A percentile compares a stretch with the other conserved stretches of the same genome.
Conservation (phyloP, 257 asterid genomes). For the Solanum arcanum region DNA sequence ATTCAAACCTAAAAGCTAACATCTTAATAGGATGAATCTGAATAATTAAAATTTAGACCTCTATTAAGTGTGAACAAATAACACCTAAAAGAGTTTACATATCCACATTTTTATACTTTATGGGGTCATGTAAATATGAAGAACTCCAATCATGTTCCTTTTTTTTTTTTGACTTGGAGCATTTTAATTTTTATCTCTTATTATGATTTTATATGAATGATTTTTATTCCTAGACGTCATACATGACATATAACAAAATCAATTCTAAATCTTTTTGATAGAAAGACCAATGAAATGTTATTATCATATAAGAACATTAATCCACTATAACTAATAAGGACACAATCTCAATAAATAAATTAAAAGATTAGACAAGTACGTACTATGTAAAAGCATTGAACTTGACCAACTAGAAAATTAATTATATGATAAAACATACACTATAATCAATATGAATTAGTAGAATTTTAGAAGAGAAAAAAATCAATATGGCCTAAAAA, state of each 20-base stretch:
- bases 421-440: background rate
- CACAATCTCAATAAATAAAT: background rate
- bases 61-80: rapidly evolving
- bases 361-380: background rate
- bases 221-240: background rate
- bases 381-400: background rate
- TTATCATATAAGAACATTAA: background rate
- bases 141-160: background rate
- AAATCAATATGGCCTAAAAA: background rate
- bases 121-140: background rate
- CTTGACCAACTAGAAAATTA: background rate
- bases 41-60: rapidly evolving
- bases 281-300: background rate
- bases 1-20: too few species aligned
- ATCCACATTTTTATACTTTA: background rate
- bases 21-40: too few species aligned
- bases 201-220: background rate
- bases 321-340: background rate
- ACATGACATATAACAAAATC: background rate
- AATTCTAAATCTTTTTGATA: background rate
- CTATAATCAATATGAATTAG: background rate
- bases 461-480: background rate
- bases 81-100: background rate
- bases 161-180: background rate
- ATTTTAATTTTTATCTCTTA: background rate